Conservation (phyloP, 495 filamentous ascomycete species). For the Aspergillus steynii region DNA sequence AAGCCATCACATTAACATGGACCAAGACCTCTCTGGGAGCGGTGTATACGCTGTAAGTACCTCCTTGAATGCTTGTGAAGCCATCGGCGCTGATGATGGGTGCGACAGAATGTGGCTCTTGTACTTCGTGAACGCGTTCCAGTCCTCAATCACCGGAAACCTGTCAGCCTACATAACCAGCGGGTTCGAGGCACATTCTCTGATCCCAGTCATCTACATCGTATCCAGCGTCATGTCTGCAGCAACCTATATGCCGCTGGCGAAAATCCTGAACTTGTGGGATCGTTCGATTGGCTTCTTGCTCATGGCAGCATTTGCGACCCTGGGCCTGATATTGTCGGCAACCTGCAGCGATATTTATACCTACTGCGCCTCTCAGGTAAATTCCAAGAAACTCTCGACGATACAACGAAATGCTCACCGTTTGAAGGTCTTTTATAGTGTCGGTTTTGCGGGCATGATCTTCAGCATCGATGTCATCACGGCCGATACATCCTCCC, state of each 20-base stretch:
- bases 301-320: constrained; percentile 38
- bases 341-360: constrained; percentile 49
- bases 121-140: constrained; percentile 49
- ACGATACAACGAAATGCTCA: neutral
- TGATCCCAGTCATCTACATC: constrained; percentile 57
- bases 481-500: constrained; percentile 60
- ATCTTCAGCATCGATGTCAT: constrained; percentile 58
- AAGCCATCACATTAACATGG: constrained; percentile 48
- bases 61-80: neutral
- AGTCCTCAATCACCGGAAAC: constrained; percentile 31
- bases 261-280: constrained; percentile 69
- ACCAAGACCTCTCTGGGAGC: constrained; percentile 36
- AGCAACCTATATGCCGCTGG: constrained; percentile 53
- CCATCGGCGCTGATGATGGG: neutral
- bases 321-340: constrained; percentile 48
- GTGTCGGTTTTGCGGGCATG: constrained; percentile 55
- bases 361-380: constrained; percentile 52
- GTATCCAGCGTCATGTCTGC: constrained; percentile 46
- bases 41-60: constrained; percentile 32
- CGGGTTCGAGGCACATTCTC: constrained; percentile 57
- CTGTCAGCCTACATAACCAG: constrained; percentile 42
- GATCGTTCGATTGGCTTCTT: constrained; percentile 59
- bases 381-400: constrained; percentile 18
- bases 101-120: constrained; percentile 45
- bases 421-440: constrained; percentile 29